phyloP scores from a whole-genome alignment of 352 stramenopile species.

The Phytophthora foliorum region DNA sequence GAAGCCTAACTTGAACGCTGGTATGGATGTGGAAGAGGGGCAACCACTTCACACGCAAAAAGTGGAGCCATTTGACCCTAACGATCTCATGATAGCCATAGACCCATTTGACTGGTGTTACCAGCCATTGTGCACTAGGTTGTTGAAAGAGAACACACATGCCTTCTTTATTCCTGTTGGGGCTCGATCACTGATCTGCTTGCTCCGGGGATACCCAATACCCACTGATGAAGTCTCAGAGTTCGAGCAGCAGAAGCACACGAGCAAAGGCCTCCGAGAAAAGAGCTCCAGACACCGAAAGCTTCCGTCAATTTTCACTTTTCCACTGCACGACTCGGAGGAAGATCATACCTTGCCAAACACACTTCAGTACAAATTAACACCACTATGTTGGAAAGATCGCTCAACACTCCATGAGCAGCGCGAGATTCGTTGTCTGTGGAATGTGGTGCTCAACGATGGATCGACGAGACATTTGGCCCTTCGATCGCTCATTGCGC shows the following conservation, averaged over 20 bases:
- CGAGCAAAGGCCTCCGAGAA: not conserved
- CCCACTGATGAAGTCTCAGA: constrained; percentile 66
- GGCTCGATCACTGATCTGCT: constrained; percentile 40
- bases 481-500: constrained; percentile 41
- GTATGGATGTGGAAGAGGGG: not conserved
- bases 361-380: constrained; percentile 2
- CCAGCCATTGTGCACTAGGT: constrained; percentile 36
- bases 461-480: constrained; percentile 45
- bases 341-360: not conserved
- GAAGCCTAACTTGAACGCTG: not conserved
- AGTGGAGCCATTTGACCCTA: constrained; percentile 30
- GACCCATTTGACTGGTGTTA: constrained; percentile 77
- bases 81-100: constrained; percentile 53
- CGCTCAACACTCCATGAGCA: not conserved
- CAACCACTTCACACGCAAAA: not conserved
- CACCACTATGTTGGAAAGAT: constrained; percentile 13
- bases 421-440: constrained; percentile 18
- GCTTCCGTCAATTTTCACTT: constrained; percentile 57
- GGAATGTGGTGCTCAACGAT: constrained; percentile 20
- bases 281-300: constrained; percentile 11
- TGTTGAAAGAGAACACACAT: constrained; percentile 29
- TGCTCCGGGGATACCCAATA: constrained; percentile 45
- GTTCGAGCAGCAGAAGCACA: constrained; percentile 24
- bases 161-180: constrained; percentile 58
- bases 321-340: constrained; percentile 23